A percentile compares a stretch with the other conserved stretches of the same genome.
These are phyloP conservation scores for Sphaerulina musiva DNA, from an alignment of 2,329 filamentous ascomycete species.

Conservation along the genomic window DNA sequence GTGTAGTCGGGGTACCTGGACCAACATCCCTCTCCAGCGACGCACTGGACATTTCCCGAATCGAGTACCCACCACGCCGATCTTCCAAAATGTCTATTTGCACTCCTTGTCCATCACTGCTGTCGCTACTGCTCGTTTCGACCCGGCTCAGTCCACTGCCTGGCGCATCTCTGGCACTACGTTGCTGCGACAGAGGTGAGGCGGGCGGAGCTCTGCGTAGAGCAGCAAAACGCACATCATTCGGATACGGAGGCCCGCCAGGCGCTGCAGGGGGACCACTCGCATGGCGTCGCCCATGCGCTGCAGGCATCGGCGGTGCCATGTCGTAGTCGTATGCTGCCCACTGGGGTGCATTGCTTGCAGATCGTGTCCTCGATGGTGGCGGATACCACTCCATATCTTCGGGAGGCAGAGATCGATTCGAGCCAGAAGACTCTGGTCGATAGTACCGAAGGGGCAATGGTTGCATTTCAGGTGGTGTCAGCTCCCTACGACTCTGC, in stretches of 20 bases:
- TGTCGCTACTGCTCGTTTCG: conserved; percentile 21
- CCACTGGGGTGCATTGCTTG: conserved; percentile 33
- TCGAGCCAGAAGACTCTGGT: conserved; percentile 36
- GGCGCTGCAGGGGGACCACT: conserved; percentile 28
- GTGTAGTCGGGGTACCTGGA: conserved; percentile 3
- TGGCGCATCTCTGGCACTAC: conserved; percentile 4
- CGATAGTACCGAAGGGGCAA: conserved; percentile 27
- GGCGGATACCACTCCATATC: conserved; percentile 37
- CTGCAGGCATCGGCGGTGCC: conserved; percentile 22
- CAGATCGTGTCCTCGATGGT: conserved; percentile 36
- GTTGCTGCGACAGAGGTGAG: conserved; percentile 21
- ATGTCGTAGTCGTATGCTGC: conserved; percentile 35
- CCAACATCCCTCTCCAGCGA: neutral
- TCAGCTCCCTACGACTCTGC: conserved; percentile 29
- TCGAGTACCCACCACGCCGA: conserved; percentile 21
- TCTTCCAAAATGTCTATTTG: conserved; percentile 27
- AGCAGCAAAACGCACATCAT: conserved; percentile 31
- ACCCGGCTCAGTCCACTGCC: conserved; percentile 23
- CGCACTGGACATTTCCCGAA: conserved; percentile 11
- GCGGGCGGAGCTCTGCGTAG: conserved; percentile 27
- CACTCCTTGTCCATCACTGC: conserved; percentile 30
- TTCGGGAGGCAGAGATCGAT: conserved; percentile 42
- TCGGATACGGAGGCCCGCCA: conserved; percentile 1
- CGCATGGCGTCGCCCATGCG: conserved; percentile 32
- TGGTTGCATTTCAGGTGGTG: conserved; percentile 26